Evolutionary conservation across 2,329 filamentous ascomycete genomes (phyloP).

Genomic region (Hypoxylon sp.): DNA sequence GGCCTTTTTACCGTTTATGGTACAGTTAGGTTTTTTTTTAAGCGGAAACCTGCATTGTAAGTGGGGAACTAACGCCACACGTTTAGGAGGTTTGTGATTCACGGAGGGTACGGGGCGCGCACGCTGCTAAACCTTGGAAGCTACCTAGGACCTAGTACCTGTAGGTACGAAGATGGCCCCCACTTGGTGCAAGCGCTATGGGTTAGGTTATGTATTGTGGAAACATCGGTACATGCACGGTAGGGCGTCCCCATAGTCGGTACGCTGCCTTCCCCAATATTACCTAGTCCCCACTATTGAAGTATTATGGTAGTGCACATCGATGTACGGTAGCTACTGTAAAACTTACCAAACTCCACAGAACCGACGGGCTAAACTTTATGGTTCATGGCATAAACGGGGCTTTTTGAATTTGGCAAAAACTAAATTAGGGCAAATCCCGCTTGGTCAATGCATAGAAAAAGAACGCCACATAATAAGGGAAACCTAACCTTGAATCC

Average conservation of each 20-base stretch:
- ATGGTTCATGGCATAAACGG: slow-evolving; percentile 28
- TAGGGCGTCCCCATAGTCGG: slow-evolving; percentile 26
- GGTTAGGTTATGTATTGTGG: slow-evolving; percentile 45
- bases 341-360: slow-evolving; percentile 31
- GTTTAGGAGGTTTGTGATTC: slow-evolving; percentile 36
- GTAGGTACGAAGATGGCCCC: slow-evolving; percentile 37
- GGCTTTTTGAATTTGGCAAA: slow-evolving; percentile 27
- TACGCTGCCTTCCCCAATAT: slow-evolving; percentile 33
- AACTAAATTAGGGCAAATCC: slow-evolving; percentile 21
- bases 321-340: slow-evolving; percentile 17
- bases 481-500: slow-evolving; percentile 13
- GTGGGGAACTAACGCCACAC: slow-evolving; percentile 29
- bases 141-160: too few species aligned
- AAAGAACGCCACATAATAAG: slow-evolving; percentile 16
- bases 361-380: slow-evolving; percentile 27
- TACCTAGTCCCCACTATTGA: too few species aligned
- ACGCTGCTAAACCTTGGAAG: slow-evolving; percentile 18
- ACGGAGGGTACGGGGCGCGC: slow-evolving; percentile 42
- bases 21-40: slow-evolving; percentile 28
- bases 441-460: slow-evolving; percentile 20
- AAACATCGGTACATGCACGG: slow-evolving; percentile 31
- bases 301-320: too few species aligned
- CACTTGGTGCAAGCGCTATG: slow-evolving; percentile 42
- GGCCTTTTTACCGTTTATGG: slow-evolving; percentile 26
- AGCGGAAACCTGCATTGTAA: slow-evolving; percentile 34